Conservation (phyloP, 371 early-diverging fungal genomes). For the Dichotomocladium elegans region DNA sequence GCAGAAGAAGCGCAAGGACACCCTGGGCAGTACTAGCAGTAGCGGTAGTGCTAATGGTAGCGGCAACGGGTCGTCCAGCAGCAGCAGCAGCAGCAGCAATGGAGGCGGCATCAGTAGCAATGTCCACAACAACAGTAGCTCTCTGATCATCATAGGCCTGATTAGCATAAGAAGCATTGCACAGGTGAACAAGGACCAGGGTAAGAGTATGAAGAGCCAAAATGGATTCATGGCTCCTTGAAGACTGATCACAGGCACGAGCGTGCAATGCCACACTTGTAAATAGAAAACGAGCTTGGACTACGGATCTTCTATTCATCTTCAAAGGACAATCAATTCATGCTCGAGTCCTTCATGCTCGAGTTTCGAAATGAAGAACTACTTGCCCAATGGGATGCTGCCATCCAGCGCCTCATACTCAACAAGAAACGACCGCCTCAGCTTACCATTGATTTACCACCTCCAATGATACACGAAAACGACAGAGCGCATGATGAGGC, state of each 20-base stretch:
- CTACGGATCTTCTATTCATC: conserved; percentile 28
- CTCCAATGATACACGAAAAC: background rate
- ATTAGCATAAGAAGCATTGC: background rate
- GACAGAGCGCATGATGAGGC: background rate
- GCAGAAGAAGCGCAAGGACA: conserved; percentile 36
- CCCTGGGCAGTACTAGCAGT: too few relatives aligned
- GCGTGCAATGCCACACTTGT: background rate
- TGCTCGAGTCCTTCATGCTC: conserved; percentile 80
- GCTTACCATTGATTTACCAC: background rate
- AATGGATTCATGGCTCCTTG: too few relatives aligned
- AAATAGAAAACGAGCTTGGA: background rate
- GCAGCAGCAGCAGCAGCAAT: too few relatives aligned
- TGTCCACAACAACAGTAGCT: too few relatives aligned
- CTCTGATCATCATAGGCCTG: conserved; percentile 73
- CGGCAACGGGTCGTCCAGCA: too few relatives aligned
- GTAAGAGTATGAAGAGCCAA: too few relatives aligned
- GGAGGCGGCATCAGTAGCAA: too few relatives aligned
- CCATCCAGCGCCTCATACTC: conserved; percentile 51
- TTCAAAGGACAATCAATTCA: conserved; percentile 29
- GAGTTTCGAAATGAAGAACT: conserved; percentile 89
- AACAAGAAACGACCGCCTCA: conserved; percentile 1
- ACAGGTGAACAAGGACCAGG: background rate
- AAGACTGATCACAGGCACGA: conserved; percentile 30
- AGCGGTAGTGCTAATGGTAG: too few relatives aligned
- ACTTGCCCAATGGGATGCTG: conserved; percentile 78